phyloP scores from a whole-genome alignment of 2,329 filamentous ascomycete species.

The Arachnopeziza araneosa region DNA sequence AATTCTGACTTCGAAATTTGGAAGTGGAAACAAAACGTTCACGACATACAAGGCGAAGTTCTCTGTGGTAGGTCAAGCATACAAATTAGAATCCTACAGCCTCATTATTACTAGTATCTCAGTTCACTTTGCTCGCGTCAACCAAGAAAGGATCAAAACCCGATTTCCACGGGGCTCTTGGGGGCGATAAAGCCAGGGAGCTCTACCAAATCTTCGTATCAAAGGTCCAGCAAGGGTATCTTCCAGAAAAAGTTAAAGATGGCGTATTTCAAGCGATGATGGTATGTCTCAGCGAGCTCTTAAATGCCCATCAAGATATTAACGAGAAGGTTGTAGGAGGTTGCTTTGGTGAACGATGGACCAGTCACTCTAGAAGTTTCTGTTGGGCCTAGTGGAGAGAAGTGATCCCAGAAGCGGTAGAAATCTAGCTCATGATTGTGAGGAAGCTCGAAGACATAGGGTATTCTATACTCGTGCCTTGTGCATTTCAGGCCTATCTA shows the following conservation, averaged over 20 bases:
- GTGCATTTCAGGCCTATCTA: too few relatives aligned
- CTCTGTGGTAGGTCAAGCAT: conserved; percentile 65
- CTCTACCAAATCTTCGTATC: conserved; percentile 81
- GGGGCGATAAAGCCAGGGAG: conserved; percentile 68
- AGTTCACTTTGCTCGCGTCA: conserved; percentile 88
- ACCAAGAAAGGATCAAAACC: conserved; percentile 97
- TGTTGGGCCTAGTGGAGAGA: conserved; percentile 19
- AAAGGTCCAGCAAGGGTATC: conserved; percentile 68
- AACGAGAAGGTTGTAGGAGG: conserved; percentile 45
- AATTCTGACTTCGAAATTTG: neutral
- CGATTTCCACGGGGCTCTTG: conserved; percentile 85
- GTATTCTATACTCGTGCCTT: too few relatives aligned
- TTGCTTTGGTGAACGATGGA: conserved; percentile 83
- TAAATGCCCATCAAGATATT: neutral
- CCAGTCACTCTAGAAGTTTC: conserved; percentile 37
- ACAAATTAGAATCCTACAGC: neutral
- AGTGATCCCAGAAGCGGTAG: conserved; percentile 1
- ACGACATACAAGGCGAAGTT: conserved; percentile 84
- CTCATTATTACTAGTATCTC: conserved; percentile 63
- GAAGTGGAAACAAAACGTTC: conserved; percentile 86
- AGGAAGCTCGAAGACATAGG: too few relatives aligned
- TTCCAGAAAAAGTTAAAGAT: conserved; percentile 73
- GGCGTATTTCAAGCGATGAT: conserved; percentile 99
- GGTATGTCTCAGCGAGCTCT: conserved; percentile 32
- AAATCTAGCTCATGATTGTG: too few relatives aligned